Conservation (phyloP, 2,329 filamentous ascomycete species). For the Xylaria digitata region DNA sequence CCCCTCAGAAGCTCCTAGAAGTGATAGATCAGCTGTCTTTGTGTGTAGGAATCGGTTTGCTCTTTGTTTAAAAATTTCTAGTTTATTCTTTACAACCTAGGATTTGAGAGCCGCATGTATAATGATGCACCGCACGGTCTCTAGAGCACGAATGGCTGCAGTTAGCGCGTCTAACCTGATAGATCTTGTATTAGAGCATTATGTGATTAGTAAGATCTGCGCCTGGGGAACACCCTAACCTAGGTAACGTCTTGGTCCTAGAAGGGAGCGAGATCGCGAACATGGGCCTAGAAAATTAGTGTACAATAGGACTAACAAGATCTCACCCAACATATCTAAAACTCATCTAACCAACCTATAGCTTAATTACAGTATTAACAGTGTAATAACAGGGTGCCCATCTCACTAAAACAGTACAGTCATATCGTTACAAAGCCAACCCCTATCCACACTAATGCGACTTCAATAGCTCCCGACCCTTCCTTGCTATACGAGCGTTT, state of each 20-base stretch:
- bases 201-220: too few species aligned
- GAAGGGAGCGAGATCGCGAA: constrained; percentile 9
- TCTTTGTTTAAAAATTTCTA: too few species aligned
- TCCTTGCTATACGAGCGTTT: constrained; percentile 41
- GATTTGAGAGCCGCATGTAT: background rate
- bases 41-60: too few species aligned
- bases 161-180: too few species aligned
- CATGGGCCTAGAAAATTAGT: background rate
- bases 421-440: constrained; percentile 1
- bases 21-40: too few species aligned
- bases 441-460: background rate
- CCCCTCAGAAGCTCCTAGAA: background rate
- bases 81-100: too few species aligned
- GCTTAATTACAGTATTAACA: too few species aligned
- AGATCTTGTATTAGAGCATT: too few species aligned
- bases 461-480: constrained; percentile 43
- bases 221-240: background rate
- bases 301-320: background rate
- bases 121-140: background rate
- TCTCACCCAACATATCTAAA: too few species aligned
- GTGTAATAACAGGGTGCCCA: too few species aligned
- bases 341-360: too few species aligned
- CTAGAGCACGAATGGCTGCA: background rate
- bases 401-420: too few species aligned
- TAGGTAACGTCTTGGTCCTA: background rate